Evolutionary conservation across 2,329 filamentous ascomycete genomes (phyloP), one percentile per base, ranked within the genome.

Genomic region (Pseudogymnoascus sp.): DNA sequence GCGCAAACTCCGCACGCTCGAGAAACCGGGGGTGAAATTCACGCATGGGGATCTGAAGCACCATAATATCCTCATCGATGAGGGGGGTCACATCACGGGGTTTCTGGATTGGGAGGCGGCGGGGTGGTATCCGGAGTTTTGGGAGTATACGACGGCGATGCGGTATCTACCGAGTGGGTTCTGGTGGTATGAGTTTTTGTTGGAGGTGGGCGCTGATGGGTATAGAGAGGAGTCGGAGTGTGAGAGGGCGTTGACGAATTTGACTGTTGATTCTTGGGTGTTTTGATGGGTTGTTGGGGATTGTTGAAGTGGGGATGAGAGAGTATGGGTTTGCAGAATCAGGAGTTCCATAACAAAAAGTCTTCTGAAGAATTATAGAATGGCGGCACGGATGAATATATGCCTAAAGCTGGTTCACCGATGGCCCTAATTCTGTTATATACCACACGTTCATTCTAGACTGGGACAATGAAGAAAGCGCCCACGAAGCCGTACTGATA

Each of bases 31-130:
- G 4, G 61, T 66, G 24, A 64, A 63, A 41, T 78, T 84, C 63
- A 80, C 79, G 2, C 79, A 84, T 70, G 75, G 75, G 4, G 80
- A 84, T 66, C 71, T 84, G 6, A 72, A 72, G 21, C 74, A 73
- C 9, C 67, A 75, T 13, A 81, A 81, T 63, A 77, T 81, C 24
- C 63, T 81, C 7, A 69, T 75, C 1, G 64, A 70, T 13, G 60
- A 66, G 4, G 73, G 72, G 5, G 74, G 74, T 11, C 69, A 73
- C 10, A 71, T 79, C 39, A 71, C 69, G 59, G 78, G 73, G 1
- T 71, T 80, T 24, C 61, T 81, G 24, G 79, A 80, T 64, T 81
- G 78, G 78, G 78, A 81, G 65, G 71, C 73, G 31, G 70, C 75
- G 21, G 77, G 77, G 1, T 81, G 75, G 76, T 79, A 76, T 66